Evolutionary conservation across 148 eudicot genomes (phyloP), one percentile per base, ranked within the genome.

Genomic region (Amaranthus palmeri): DNA sequence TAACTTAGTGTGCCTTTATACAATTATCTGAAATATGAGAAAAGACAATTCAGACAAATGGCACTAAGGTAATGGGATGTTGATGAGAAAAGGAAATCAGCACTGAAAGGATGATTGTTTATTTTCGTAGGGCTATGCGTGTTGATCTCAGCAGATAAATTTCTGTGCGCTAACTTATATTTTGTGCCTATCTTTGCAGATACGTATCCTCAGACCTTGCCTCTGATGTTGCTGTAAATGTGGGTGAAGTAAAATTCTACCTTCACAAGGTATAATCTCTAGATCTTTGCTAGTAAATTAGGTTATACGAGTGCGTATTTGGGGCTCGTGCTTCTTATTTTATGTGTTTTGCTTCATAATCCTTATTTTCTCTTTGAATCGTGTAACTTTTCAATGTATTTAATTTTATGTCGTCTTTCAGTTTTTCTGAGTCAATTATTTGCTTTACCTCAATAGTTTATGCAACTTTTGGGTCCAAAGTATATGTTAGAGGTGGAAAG

Each of bases 131-230:
- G 14, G 62, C 36, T 25, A 25, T 25, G 36, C 8, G 10, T 50
- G 42, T 5, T 69, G 53, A 9, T 7, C 43, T 17, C 6, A 7
- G 36, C 14, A 40, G 63, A 69, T 50, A 8, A 56, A 65, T 14
- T 15, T 65, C 18, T 40, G 18, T 9, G 52, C 17, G 18, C 70
- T 54, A 65, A 62, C 67, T 70, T 59, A 49, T 8, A 7, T 43
- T 68, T 10, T 46, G 52, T 61, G 47, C 72, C 10, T 68, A 25
- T 65, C 80, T 68, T 56, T 73, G 84, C 89, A 89, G 93, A 83
- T 82, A 85, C 43, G 82, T 87, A 54, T 78, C 83, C 25, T 90
- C 91, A 61, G 96, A 90, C 68, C 81, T 90, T 85, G 86, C 84
- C 59, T 76, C 89, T 45, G 96, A 90, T 84, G 85, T 87, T 44